Base-by-base conservation (phyloP, 176 grass and related monocot species). In the Olyra latifolia region DNA sequence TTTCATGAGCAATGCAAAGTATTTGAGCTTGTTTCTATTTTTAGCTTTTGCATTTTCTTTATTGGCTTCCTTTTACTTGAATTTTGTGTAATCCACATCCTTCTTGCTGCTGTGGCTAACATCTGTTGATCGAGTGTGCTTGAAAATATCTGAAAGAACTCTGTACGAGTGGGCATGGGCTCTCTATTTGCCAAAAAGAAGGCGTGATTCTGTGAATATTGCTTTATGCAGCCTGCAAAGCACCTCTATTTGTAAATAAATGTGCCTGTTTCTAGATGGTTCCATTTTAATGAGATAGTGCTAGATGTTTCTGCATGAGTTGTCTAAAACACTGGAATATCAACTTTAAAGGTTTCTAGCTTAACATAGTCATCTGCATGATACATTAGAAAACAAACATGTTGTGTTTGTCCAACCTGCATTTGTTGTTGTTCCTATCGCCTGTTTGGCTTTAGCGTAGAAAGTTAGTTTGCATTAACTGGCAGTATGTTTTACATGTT, bases 401-500 rank as follows among this genome's bases (percentile, higher is more conserved):
- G 49, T 13, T 1, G 25, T 57, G 48, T 47, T 6, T 43, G 16
- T 8, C 39, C 62, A 59, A 69, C 74, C 38, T 59, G 23, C 66
- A 74, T 66, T 38, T 73, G 44, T 66, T 55, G 58, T 1, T 80
- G 12, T 73, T 79, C 16, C 38, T 56, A 19, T 73, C 75, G 35
- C 45, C 75, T 10, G 62, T 69, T 77, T 56, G 35, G 46, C 67
- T 72, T 79, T 85, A 12, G 25, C 45, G 49, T 46, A 48, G 67
- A 72, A 53, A 66, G 25, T 19, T 15, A 79, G 58, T 62, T 22
- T 8, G 11, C 20, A 17, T 79, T 62, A 64, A 43, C 23, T 14
- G 12, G 69, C 50, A 64, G 63, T 58, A 30, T 62, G 43, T 65
- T 74, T 75, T 63, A 32, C 23, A 0, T 28, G 24, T 78, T 69